A percentile compares a stretch with the other conserved stretches of the same genome.
These are phyloP conservation scores for Cytidiella melzeri DNA, from an alignment of 768 basidiomycete genomes.

Conservation along the genomic window DNA sequence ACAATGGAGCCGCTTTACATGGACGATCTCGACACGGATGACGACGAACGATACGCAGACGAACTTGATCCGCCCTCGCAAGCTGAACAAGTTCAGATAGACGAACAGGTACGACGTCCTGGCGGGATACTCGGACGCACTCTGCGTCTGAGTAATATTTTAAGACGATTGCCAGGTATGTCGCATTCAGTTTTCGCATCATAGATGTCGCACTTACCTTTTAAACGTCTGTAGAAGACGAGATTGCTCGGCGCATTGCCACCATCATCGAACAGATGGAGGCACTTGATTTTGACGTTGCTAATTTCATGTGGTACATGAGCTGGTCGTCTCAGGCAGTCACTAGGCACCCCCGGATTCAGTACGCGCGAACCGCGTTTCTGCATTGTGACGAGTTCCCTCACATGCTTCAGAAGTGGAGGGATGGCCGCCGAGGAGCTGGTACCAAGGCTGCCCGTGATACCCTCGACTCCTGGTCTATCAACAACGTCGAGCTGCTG, in stretches of 20 bases:
- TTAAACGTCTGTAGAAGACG: background rate
- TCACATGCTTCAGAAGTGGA: background rate
- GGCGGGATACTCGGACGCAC: background rate
- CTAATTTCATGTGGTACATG: background rate
- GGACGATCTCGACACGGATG: slow-evolving; percentile 4
- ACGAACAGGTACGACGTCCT: background rate
- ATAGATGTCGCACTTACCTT: background rate
- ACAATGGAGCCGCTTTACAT: too few species aligned
- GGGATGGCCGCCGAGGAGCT: background rate
- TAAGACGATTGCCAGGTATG: background rate
- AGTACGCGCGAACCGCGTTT: slow-evolving; percentile 4
- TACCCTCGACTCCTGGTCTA: background rate
- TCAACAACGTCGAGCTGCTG: background rate
- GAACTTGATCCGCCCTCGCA: too few species aligned
- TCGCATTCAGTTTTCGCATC: background rate
- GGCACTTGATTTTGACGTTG: background rate
- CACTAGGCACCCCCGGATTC: background rate
- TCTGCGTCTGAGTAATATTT: too few species aligned
- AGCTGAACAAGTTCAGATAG: too few species aligned
- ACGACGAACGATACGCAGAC: slow-evolving; percentile 2
- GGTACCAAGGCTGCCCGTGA: slow-evolving; percentile 1
- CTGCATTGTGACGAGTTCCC: slow-evolving; percentile 4
- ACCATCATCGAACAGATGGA: slow-evolving; percentile 1
- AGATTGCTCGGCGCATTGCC: background rate
- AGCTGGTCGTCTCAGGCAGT: background rate